These are phyloP conservation scores for Candida bentonensis DNA, from an alignment of 805 yeast genomes.

Conservation along the genomic window DNA sequence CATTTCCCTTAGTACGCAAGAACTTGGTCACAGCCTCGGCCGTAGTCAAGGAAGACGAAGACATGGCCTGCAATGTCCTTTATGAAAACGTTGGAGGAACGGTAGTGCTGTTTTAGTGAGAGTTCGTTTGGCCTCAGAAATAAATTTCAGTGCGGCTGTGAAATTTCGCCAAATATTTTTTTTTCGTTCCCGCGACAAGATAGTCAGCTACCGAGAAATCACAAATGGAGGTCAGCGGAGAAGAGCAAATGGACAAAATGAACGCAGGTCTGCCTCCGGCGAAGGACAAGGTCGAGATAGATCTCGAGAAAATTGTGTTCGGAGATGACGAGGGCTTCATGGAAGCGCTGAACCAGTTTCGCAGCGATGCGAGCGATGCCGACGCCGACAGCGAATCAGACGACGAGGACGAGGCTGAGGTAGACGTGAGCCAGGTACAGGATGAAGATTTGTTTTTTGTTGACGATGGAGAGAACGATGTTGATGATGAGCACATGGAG, in stretches of 20 bases:
- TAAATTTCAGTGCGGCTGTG: too few relatives aligned
- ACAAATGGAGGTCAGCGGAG: too few relatives aligned
- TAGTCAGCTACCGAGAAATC: too few relatives aligned
- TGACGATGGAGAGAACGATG: slow-evolving; percentile 31
- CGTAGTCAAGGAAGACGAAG: too few relatives aligned
- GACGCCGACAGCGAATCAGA: slow-evolving; percentile 11
- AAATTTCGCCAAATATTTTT: too few relatives aligned
- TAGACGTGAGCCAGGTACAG: slow-evolving; percentile 22
- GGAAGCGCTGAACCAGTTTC: slow-evolving; percentile 35
- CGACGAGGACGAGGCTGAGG: slow-evolving; percentile 22
- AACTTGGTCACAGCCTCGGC: slow-evolving; percentile 15
- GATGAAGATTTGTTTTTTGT: slow-evolving; percentile 39
- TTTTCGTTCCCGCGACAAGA: too few relatives aligned
- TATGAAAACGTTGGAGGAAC: too few relatives aligned
- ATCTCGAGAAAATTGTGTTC: slow-evolving; percentile 66
- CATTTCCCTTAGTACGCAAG: slow-evolving; percentile 11
- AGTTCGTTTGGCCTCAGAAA: too few relatives aligned
- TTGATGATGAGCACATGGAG: slow-evolving; percentile 18
- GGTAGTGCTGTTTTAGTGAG: too few relatives aligned
- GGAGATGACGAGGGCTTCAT: slow-evolving; percentile 72
- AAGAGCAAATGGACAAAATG: too few relatives aligned
- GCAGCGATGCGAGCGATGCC: neutral
- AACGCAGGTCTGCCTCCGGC: too few relatives aligned
- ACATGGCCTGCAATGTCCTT: too few relatives aligned
- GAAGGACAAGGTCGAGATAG: slow-evolving; percentile 71